Evolutionary conservation across 805 yeast species (phyloP), one percentile per base, ranked within the genome.

Genomic region (Kluyveromyces lactis): DNA sequence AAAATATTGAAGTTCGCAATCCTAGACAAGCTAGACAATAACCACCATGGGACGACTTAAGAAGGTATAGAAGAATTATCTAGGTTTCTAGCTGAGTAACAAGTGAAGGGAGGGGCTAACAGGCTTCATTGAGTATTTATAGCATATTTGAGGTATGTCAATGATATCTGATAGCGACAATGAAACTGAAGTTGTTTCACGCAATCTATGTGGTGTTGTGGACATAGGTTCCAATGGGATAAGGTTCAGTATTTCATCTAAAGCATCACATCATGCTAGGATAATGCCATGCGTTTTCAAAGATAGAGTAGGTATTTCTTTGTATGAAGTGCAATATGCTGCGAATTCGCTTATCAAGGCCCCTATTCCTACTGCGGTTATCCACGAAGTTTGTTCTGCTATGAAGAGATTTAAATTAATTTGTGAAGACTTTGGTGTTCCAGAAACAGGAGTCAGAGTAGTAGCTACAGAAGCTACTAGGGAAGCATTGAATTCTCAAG

Each of bases 161-260:
- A 52, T 52, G 9, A 44, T 55, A 5, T 48, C 54, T 12, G 59
- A 56, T 32, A 53, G 52, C 39, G 60, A 46, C 32, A 49, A 50
- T 31, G 80, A 73, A 50, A 73, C 79, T 1, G 75, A 72, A 13
- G 70, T 75, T 3, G 78, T 75, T 8, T 78, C 77, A 2, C 62
- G 79, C 48, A 73, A 78, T 4, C 53, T 77, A 26, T 69, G 73
- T 13, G 86, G 81, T 7, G 75, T 82, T 33, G 86, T 81, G 3
- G 89, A 83, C 55, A 79, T 83, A 16, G 90, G 89, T 7, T 78
- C 89, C 15, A 79, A 80, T 52, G 89, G 86, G 28, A 72, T 82
- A 33, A 64, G 89, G 38, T 80, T 83, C 52, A 75, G 84, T 31
- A 80, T 82, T 30, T 76, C 86, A 13, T 79, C 86, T 2, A 69